A percentile compares a stretch with the other conserved stretches of the same genome.
phyloP scores from a whole-genome alignment of 306 rosid species.

The Quercus engelmannii region DNA sequence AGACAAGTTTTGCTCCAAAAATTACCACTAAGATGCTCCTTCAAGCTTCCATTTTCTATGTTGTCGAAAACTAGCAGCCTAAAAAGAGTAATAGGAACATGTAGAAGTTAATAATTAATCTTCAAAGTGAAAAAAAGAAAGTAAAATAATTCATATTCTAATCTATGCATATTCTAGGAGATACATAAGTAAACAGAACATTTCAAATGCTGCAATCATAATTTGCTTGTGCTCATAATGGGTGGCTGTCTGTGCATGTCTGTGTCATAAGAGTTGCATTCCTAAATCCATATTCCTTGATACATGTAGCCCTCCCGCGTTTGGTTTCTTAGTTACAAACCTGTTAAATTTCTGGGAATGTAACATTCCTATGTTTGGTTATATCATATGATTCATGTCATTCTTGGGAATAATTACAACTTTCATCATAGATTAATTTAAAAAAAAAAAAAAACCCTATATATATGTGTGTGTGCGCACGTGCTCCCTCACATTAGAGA shows the following conservation, averaged over 20 bases:
- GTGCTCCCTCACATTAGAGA: neutral
- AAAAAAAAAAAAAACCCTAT: too few species aligned
- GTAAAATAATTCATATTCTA: neutral
- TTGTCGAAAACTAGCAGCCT: constrained; percentile 75
- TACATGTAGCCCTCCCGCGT: too few species aligned
- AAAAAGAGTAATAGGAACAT: constrained; percentile 18
- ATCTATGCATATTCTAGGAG: neutral
- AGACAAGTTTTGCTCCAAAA: constrained; percentile 8
- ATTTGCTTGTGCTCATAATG: neutral
- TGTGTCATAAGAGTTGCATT: neutral
- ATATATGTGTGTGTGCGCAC: too few species aligned
- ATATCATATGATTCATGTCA: too few species aligned
- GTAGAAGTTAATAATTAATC: constrained; percentile 5
- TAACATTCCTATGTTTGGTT: too few species aligned
- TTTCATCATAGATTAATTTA: too few species aligned
- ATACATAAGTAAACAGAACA: neutral
- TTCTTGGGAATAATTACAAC: too few species aligned
- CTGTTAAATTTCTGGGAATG: too few species aligned
- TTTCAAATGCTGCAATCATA: neutral
- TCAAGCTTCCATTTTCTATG: constrained; percentile 87
- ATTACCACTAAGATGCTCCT: constrained; percentile 86
- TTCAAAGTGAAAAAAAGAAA: neutral
- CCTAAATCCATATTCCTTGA: too few species aligned
- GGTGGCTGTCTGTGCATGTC: too few species aligned
- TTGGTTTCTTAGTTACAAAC: too few species aligned